Evolutionary conservation across 352 stramenopile genomes (phyloP).

Genomic region (Plasmopara viticola): DNA sequence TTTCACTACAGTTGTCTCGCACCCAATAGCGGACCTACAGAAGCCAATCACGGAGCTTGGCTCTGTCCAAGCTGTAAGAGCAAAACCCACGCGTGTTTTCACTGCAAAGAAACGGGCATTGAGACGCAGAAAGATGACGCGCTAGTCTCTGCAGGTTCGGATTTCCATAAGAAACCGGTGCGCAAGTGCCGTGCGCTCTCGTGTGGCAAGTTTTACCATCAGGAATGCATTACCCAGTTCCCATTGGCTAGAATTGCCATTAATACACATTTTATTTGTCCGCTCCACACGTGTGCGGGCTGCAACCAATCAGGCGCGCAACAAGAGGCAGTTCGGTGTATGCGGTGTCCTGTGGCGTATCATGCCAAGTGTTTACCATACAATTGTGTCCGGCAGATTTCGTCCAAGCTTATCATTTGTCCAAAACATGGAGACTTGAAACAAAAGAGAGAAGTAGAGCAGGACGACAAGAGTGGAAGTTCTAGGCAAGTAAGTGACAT

Average conservation of each 20-base stretch:
- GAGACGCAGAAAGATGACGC: conserved; percentile 19
- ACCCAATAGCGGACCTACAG: background rate
- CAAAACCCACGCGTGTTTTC: conserved; percentile 70
- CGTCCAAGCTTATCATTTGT: conserved; percentile 71
- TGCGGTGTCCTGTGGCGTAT: conserved; percentile 73
- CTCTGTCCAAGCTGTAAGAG: conserved; percentile 50
- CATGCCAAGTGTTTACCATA: conserved; percentile 69
- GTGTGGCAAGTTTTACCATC: conserved; percentile 83
- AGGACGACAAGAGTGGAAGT: background rate
- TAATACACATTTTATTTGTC: conserved; percentile 80
- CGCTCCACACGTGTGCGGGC: conserved; percentile 70
- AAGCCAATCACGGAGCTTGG: conserved; percentile 30
- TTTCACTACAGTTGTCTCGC: conserved; percentile 56
- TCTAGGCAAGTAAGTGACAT: conserved; percentile 7
- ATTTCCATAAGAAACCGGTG: conserved; percentile 23
- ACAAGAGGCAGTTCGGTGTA: conserved; percentile 75
- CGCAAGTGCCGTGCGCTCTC: conserved; percentile 76
- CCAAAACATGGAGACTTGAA: conserved; percentile 37
- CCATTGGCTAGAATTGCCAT: conserved; percentile 68
- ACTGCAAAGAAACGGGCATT: conserved; percentile 58
- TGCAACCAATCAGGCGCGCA: conserved; percentile 73
- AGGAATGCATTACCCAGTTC: conserved; percentile 73
- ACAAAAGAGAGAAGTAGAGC: background rate
- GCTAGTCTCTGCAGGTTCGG: conserved; percentile 1
- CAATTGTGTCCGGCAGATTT: conserved; percentile 44